Percentiles rank a stretch among this genome's conserved stretches.
Evolutionary conservation across 2,329 filamentous ascomycete genomes (phyloP).

Genomic region (Xylariomycetidae sp.): DNA sequence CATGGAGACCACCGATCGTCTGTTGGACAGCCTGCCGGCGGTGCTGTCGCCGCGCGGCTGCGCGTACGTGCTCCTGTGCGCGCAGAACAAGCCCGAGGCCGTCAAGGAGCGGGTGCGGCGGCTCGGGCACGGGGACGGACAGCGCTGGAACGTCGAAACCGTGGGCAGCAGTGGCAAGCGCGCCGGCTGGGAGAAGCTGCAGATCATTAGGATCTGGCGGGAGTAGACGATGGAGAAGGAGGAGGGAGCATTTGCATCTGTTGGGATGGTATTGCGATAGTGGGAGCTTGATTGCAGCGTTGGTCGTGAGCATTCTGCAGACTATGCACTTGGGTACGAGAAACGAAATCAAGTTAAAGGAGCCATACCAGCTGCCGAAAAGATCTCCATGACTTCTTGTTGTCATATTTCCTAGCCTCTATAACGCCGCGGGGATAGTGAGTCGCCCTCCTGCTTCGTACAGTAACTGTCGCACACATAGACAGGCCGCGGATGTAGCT

Average conservation of each 20-base stretch:
- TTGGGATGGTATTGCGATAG: no score
- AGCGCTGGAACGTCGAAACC: conserved; percentile 64
- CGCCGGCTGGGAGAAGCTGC: conserved; percentile 91
- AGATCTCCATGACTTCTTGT: conserved; percentile 11
- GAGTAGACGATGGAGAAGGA: conserved; percentile 21
- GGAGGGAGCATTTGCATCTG: no score
- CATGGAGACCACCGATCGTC: conserved; percentile 84
- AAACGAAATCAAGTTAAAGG: conserved; percentile 8
- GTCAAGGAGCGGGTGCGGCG: conserved; percentile 58
- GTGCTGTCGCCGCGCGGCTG: conserved; percentile 64
- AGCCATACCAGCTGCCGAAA: conserved; percentile 19
- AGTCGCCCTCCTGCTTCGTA: no score
- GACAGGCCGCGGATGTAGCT: no score
- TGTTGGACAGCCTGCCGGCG: conserved; percentile 63
- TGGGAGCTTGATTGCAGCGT: no score
- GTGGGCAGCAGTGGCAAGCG: conserved; percentile 79
- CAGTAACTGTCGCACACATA: no score
- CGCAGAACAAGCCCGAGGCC: conserved; percentile 76
- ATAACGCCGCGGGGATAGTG: conserved; percentile 25
- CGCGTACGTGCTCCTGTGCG: conserved; percentile 84
- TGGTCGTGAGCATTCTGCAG: conserved; percentile 4
- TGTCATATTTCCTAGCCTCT: conserved; percentile 16
- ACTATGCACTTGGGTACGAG: no score
- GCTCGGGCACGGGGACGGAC: conserved; percentile 45
- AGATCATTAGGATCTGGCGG: conserved; percentile 81